phyloP scores from a whole-genome alignment of 257 asterid species.

The Nicotiana obtusifolia region DNA sequence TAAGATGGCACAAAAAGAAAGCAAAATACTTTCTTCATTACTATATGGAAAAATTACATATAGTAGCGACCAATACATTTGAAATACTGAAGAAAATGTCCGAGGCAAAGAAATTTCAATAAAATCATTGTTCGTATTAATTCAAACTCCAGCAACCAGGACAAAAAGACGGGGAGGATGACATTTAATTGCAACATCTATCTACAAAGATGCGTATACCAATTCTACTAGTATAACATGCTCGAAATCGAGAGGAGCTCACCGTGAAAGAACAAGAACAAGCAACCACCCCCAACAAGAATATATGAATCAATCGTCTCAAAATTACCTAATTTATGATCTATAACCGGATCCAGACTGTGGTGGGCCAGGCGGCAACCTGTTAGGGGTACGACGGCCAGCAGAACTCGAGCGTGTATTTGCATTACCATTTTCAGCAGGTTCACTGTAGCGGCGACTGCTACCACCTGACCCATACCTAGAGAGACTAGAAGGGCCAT shows the following conservation, averaged over 20 bases:
- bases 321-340: slow-evolving; percentile 45
- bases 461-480: slow-evolving; percentile 56
- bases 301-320: slow-evolving; percentile 42
- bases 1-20: not conserved
- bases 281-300: slow-evolving; percentile 43
- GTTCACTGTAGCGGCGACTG: slow-evolving; percentile 71
- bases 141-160: slow-evolving; percentile 38
- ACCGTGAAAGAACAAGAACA: slow-evolving; percentile 24
- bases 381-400: slow-evolving; percentile 82
- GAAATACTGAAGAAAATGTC: not conserved
- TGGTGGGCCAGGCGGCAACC: slow-evolving; percentile 94
- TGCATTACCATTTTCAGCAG: slow-evolving; percentile 67
- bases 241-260: slow-evolving; percentile 43
- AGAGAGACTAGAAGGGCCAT: slow-evolving; percentile 52
- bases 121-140: slow-evolving; percentile 21
- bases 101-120: slow-evolving; percentile 8
- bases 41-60: not conserved
- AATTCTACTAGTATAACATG: slow-evolving; percentile 39
- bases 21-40: not conserved
- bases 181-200: slow-evolving; percentile 36
- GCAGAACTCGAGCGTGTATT: slow-evolving; percentile 48
- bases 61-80: not conserved
- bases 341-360: slow-evolving; percentile 65
- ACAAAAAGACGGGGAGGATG: slow-evolving; percentile 24
- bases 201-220: slow-evolving; percentile 50